Percentiles rank a stretch among this genome's conserved stretches.
These are phyloP conservation scores for Panicum virgatum DNA, from an alignment of 202 grass and related monocot genomes.

Conservation along the genomic window DNA sequence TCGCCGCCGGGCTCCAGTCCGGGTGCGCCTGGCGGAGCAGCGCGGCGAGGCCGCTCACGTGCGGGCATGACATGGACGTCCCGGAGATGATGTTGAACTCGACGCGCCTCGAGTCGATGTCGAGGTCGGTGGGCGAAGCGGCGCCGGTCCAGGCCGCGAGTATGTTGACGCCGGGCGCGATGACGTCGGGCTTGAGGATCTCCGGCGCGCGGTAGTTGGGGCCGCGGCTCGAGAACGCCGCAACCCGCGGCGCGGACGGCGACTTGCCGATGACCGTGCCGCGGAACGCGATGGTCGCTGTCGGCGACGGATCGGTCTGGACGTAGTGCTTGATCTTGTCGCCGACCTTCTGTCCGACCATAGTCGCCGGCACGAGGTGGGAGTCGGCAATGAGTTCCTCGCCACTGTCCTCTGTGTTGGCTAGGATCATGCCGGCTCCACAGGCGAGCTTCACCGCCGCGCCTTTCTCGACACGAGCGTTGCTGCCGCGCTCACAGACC, in stretches of 20 bases:
- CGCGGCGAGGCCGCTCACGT: constrained; percentile 77
- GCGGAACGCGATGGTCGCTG: constrained; percentile 57
- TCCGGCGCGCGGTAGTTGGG: constrained; percentile 60
- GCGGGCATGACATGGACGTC: constrained; percentile 98
- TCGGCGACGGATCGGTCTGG: constrained; percentile 43
- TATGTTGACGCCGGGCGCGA: constrained; percentile 78
- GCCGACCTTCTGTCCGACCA: constrained; percentile 60
- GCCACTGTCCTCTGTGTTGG: constrained; percentile 67
- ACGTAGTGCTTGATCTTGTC: constrained; percentile 55
- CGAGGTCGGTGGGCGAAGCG: constrained; percentile 53
- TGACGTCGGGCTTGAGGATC: constrained; percentile 84
- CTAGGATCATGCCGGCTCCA: constrained; percentile 63
- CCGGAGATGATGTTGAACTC: constrained; percentile 97
- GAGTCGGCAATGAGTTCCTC: constrained; percentile 81
- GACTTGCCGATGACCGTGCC: constrained; percentile 61
- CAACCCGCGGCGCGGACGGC: constrained; percentile 61
- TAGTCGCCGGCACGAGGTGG: constrained; percentile 72
- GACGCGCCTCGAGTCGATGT: constrained; percentile 60
- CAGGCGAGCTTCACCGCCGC: constrained; percentile 65
- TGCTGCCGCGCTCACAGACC: constrained; percentile 62
- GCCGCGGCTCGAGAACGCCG: constrained; percentile 75
- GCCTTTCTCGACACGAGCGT: constrained; percentile 74
- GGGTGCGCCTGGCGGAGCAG: constrained; percentile 66
- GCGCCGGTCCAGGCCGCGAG: constrained; percentile 73
- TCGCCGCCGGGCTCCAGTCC: constrained; percentile 67